Percentiles rank a stretch among this genome's conserved stretches.
Conservation (phyloP, 768 basidiomycete species). For the Tricholoma saponaceum region DNA sequence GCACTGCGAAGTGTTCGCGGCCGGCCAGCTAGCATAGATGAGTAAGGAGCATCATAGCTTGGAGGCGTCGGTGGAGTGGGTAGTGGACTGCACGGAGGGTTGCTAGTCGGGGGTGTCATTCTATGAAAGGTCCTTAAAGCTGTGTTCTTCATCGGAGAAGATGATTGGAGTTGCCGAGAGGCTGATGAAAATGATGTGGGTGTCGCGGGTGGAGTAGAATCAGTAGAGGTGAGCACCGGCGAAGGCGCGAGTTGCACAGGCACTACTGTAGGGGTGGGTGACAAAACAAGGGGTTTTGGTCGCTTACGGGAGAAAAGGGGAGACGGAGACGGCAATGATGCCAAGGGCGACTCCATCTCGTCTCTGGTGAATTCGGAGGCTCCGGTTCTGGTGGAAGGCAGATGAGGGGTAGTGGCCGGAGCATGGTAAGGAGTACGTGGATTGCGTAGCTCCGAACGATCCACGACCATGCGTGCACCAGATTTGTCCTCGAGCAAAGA, state of each 20-base stretch:
- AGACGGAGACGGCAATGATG: constrained; percentile 36
- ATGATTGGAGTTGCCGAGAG: constrained; percentile 7
- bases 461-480: constrained; percentile 13
- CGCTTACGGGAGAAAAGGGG: constrained; percentile 32
- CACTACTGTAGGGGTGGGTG: constrained; percentile 21
- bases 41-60: constrained; percentile 7
- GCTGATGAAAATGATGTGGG: constrained; percentile 29
- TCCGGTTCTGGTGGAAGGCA: constrained; percentile 13
- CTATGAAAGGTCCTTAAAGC: constrained; percentile 9
- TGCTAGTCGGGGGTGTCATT: constrained; percentile 27
- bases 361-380: constrained; percentile 7
- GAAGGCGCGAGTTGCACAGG: constrained; percentile 25
- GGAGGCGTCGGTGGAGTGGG: constrained; percentile 26
- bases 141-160: constrained; percentile 11
- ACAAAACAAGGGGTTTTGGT: constrained; percentile 37
- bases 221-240: constrained; percentile 27
- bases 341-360: constrained; percentile 17
- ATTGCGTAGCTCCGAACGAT: constrained; percentile 15
- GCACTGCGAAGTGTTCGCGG: constrained; percentile 14
- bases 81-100: constrained; percentile 34
- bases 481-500: neutral
- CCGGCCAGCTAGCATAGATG: neutral
- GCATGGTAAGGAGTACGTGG: constrained; percentile 16
- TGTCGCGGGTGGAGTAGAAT: constrained; percentile 40
- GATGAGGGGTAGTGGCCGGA: constrained; percentile 22